These are phyloP conservation scores for Hymenoscyphus salicellus DNA, from an alignment of 2,329 filamentous ascomycete genomes.

Conservation along the genomic window DNA sequence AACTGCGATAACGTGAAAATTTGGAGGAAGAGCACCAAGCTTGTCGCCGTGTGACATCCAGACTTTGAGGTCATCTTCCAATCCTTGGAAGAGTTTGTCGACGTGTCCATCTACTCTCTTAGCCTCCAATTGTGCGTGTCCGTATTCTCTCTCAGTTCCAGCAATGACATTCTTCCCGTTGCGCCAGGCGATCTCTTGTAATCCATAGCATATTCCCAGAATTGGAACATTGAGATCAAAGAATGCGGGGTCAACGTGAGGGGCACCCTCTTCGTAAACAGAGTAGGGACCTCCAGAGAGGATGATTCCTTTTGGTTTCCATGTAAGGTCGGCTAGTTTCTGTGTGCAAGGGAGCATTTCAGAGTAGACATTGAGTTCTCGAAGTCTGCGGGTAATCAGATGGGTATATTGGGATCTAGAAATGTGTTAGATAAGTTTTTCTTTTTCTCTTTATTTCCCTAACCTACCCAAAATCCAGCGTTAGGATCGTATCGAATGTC, in stretches of 20 bases:
- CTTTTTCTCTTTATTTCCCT: neutral
- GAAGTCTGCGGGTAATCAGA: conserved; percentile 60
- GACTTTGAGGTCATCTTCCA: conserved; percentile 67
- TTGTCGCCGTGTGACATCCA: conserved; percentile 94
- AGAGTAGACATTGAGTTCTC: conserved; percentile 76
- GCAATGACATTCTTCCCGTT: conserved; percentile 64
- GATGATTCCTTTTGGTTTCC: conserved; percentile 81
- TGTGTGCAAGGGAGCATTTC: conserved; percentile 88
- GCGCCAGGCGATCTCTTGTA: conserved; percentile 73
- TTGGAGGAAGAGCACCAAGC: conserved; percentile 68
- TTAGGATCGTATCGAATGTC: conserved; percentile 57
- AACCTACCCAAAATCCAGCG: conserved; percentile 63
- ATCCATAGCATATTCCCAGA: conserved; percentile 46
- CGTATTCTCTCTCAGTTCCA: conserved; percentile 52
- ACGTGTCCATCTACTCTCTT: conserved; percentile 58
- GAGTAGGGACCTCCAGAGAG: conserved; percentile 69
- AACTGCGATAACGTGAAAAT: conserved; percentile 70
- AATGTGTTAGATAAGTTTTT: neutral
- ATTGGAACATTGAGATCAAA: conserved; percentile 70
- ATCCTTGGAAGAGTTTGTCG: conserved; percentile 73
- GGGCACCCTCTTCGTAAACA: conserved; percentile 75
- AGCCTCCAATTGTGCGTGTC: conserved; percentile 51
- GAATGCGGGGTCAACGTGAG: conserved; percentile 77
- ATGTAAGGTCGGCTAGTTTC: conserved; percentile 72
- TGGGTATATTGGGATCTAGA: conserved; percentile 64